Evolutionary conservation across 352 stramenopile species (phyloP), one percentile per base, ranked within the genome.

Genomic region (Phytopythium sindhum): DNA sequence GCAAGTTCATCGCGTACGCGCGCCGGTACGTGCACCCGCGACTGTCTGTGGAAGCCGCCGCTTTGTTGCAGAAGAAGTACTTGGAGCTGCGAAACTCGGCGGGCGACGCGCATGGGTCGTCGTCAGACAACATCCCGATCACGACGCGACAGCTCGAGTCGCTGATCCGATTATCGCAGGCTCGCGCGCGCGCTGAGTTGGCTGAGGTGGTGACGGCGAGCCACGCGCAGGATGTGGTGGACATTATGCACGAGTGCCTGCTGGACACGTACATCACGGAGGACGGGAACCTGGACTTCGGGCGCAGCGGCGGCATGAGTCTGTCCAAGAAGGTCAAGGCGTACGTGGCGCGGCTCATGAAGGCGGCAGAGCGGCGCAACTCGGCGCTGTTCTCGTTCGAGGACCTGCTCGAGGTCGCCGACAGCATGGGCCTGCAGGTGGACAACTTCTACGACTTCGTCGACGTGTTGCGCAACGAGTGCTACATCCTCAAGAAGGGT

Each of bases 1-100:
- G 96, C 58, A 98, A 99, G 68, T 99, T 99, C 72, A 97, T 99
- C 65, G 88, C 97, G 0, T 99, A 99, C 72, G 95, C 95, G n/a
- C 77, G 92, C 50, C 88, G 96, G 21, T 98, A 98, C 72, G 97
- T 97, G 51, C 88, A 96, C 63, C 97, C 97, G 7, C 85, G 90
- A 29, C 64, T 97, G 31, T 88, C 81, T 9, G 62, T 63, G 3
- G 81, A 86, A 21, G 82, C 82, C 5, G 71, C 77, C 21, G 50
- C 60, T 17, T 68, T 95, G 31, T 75, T 98, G 19, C 88, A 98
- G 73, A 77, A 82, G 26, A 94, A 96, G 58, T 98, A 98, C 61
- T 68, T 98, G 55, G 78, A 89, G 61, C 86, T 98, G 57, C 80
- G 93, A 19, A 61, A 21, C 56, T 73, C 83, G 39, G 77, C 86